Evolutionary conservation across 2,329 filamentous ascomycete genomes (phyloP), one percentile per base, ranked within the genome.

Genomic region (Calonectria naviculata): DNA sequence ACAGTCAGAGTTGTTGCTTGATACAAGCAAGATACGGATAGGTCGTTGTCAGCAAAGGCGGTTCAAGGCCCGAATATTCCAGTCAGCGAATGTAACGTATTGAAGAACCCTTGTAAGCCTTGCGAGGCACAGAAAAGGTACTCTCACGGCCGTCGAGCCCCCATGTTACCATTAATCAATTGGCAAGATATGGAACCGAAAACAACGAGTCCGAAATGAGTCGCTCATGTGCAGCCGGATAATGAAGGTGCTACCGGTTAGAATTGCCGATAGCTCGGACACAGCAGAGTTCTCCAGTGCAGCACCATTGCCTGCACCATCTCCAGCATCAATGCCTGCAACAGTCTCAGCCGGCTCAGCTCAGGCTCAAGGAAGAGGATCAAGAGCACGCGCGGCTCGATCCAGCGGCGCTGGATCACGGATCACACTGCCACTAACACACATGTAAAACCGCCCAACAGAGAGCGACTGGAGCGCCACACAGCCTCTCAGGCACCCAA

Each of bases 61-160:
- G 56, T 41, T 61, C 64, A 44, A 38, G 56, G 68, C 46, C 7
- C n/a, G 19, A 47, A 28, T 61, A 38, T 38, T 38, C 34, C 54
- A 66, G 56, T 47, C 52, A 70, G 62, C 47, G 69, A 63, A 65
- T 71, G 65, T 34, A 68, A 64, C 69, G 36, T 44, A 41, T 28
- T 36, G 26, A 31, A n/a, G 52, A 41, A 38, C 17, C 60, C 66
- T 24, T 62, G 54, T 47, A 56, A 65, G 62, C 54, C 60, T 31
- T 56, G 47, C 56, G 29, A 62, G 67, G 62, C 44, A 49, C 41
- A 52, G 64, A 54, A 38, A 58, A 54, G 26, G 15, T 26, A 15
- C 56, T 61, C 38, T 56, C 41, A 12, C 21, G 21, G 26, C 28
- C 28, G 44, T 31, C 46, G 26, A 41, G 46, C 44, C 49, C 49